Conservation (phyloP, 169 alveolate genomes). For the Cryptosporidium ubiquitum region DNA sequence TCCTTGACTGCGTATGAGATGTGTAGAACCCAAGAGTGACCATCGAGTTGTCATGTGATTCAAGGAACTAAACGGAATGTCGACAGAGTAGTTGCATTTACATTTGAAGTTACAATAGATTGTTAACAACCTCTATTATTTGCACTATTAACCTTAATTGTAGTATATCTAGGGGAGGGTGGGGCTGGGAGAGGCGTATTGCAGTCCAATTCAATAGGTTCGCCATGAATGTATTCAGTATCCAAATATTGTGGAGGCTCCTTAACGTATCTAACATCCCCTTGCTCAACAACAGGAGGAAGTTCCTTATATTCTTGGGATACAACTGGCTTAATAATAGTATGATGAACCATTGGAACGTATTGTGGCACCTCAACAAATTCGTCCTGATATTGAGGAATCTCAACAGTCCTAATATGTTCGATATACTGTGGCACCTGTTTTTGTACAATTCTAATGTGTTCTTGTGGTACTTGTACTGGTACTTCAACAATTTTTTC, state of each 20-base stretch:
- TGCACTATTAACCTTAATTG: constrained; percentile 13
- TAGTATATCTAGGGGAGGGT: constrained; percentile 50
- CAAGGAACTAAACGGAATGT: no score
- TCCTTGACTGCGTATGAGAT: no score
- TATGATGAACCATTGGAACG: constrained; percentile 70
- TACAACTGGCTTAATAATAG: constrained; percentile 63
- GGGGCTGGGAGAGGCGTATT: constrained; percentile 65
- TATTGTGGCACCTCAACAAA: constrained; percentile 59
- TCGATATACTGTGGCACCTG: constrained; percentile 70
- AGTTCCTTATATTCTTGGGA: constrained; percentile 71
- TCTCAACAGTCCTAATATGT: constrained; percentile 70
- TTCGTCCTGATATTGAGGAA: constrained; percentile 72
- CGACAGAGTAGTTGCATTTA: no score
- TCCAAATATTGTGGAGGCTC: constrained; percentile 71
- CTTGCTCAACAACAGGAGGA: constrained; percentile 73
- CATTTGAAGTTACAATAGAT: neutral
- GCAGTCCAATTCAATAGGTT: constrained; percentile 43
- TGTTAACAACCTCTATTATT: neutral
- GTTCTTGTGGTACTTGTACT: constrained; percentile 66
- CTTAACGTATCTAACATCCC: constrained; percentile 43
- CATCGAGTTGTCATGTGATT: no score
- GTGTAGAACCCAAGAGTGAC: no score
- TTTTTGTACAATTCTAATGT: constrained; percentile 48
- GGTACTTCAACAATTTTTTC: constrained; percentile 74
- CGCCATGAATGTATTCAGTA: constrained; percentile 65